Evolutionary conservation across 1,139 yeast genomes (phyloP), one percentile per base, ranked within the genome.

Genomic region (Pichia inconspicua): DNA sequence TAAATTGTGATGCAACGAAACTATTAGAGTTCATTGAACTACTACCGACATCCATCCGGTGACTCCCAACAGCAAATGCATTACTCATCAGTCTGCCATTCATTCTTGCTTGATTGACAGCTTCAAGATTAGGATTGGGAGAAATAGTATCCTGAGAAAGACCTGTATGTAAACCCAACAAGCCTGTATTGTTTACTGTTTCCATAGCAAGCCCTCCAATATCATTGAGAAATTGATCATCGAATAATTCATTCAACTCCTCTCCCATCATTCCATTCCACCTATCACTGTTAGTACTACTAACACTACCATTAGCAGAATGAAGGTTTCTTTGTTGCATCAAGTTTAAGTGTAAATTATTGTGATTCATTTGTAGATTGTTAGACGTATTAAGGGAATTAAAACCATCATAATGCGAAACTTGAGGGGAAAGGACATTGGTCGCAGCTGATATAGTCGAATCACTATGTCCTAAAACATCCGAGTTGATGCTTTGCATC

Each of bases 171-270:
- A 48, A 40, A 11, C 50, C 50, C 1, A 48, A 31, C 1, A 48
- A 8, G 19, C 48, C 41, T 11, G 32, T 41, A 11, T 41, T 39
- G 10, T 46, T 44, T 39, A 42, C 48, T 15, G 45, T 50, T 35
- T 49, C 55, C 42, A 52, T 55, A 38, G 51, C 57, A 50, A 60
- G 55, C 31, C 66, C 68, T 2, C 64, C 59, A 53, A 66, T 51
- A 46, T 64, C 62, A 52, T 57, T 58, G 27, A 63, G 55, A 51
- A 63, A 63, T 38, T 48, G 59, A 53, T 54, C 66, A 53, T 57
- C 63, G 43, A 59, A 59, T 17, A 62, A 37, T 31, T 60, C 66
- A 25, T 57, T 53, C 31, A 57, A 50, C 34, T 52, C 53, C 11
- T 41, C 50, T 14, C 39, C 48, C 40, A 37, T 22, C 40, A 37